phyloP scores from a whole-genome alignment of 2,329 filamentous ascomycete genomes.

The Aspergillus felis region DNA sequence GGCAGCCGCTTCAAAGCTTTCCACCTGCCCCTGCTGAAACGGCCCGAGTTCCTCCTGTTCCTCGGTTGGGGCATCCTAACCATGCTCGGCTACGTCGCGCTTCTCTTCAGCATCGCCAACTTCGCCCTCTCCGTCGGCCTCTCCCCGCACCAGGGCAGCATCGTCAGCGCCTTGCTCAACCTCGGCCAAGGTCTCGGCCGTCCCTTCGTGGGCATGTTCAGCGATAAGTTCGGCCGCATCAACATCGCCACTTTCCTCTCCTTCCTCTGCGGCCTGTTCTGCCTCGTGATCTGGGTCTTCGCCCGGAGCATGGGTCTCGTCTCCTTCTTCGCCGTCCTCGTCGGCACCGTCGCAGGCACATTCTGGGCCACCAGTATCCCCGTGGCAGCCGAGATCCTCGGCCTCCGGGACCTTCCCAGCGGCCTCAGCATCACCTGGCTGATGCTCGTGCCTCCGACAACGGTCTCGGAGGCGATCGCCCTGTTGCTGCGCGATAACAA shows the following conservation, averaged over 20 bases:
- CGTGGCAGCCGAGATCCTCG: conserved; percentile 59
- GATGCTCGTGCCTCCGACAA: conserved; percentile 51
- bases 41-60: conserved; percentile 55
- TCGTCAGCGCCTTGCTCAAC: conserved; percentile 61
- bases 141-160: conserved; percentile 54
- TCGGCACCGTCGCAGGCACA: conserved; percentile 57
- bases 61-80: conserved; percentile 57
- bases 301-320: conserved; percentile 56
- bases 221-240: conserved; percentile 57
- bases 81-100: conserved; percentile 62
- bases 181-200: conserved; percentile 56
- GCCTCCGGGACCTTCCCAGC: conserved; percentile 54
- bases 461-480: conserved; percentile 53
- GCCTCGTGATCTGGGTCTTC: conserved; percentile 60
- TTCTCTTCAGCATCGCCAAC: conserved; percentile 62
- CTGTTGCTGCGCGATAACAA: conserved; percentile 50
- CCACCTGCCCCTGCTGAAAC: conserved; percentile 50
- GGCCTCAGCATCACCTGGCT: conserved; percentile 59
- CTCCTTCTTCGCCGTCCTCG: conserved; percentile 56
- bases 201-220: conserved; percentile 60
- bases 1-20: conserved; percentile 51
- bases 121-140: conserved; percentile 60
- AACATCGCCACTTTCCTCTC: conserved; percentile 59
- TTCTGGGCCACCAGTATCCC: conserved; percentile 59
- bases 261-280: conserved; percentile 54